Conservation (phyloP, 768 basidiomycete species). For the Fomitopsis serialis region DNA sequence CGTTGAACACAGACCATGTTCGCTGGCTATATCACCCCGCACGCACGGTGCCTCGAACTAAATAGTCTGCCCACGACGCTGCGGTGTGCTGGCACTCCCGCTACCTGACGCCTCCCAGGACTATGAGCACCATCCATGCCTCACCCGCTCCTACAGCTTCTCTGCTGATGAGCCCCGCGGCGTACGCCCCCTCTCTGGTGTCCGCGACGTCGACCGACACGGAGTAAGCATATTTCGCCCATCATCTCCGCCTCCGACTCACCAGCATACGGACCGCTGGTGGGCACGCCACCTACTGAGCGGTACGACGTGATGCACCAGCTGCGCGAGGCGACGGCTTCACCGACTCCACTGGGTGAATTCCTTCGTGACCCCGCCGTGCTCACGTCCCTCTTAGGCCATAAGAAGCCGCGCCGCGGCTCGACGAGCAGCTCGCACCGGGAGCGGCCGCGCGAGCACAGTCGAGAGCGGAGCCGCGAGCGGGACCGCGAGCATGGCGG, state of each 20-base stretch:
- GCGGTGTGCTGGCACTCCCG: neutral
- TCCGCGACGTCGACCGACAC: neutral
- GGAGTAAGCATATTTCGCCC: conserved; percentile 2
- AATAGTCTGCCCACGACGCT: neutral
- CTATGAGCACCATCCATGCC: neutral
- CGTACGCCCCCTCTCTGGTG: neutral
- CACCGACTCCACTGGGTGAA: conserved; percentile 39
- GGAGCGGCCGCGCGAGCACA: conserved; percentile 3
- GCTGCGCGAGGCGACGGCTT: conserved; percentile 36
- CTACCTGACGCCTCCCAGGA: neutral
- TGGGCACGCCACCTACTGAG: neutral
- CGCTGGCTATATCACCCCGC: neutral
- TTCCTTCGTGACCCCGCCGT: conserved; percentile 41
- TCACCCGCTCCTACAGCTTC: neutral
- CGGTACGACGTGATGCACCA: conserved; percentile 14
- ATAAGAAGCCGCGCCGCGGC: conserved; percentile 28
- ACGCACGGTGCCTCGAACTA: neutral
- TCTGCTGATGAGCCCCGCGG: neutral
- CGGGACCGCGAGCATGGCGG: conserved; percentile 4
- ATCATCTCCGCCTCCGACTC: neutral
- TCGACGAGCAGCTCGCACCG: conserved; percentile 33
- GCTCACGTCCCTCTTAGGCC: conserved; percentile 30
- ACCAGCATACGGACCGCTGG: neutral
- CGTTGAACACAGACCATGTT: conserved; percentile 3
- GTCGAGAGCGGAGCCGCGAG: conserved; percentile 18